Evolutionary conservation across 495 filamentous ascomycete genomes (phyloP), one percentile per base, ranked within the genome.

Genomic region (Hypoxylon cercidicola): DNA sequence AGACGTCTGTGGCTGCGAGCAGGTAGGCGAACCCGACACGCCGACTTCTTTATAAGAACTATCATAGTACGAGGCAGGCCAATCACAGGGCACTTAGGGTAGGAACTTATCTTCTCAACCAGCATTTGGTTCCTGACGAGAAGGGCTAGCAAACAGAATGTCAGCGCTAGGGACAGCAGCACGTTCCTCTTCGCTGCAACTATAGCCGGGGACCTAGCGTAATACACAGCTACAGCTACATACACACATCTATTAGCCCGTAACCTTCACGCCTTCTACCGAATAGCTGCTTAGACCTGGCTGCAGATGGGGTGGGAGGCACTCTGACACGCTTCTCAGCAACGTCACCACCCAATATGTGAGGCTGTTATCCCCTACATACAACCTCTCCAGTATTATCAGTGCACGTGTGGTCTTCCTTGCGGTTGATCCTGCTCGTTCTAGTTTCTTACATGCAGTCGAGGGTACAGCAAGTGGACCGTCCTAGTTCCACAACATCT

Each of bases 371-470:
- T 64, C 60, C 60, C 64, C 60, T 60, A 34, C 50, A 20, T 48
- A 32, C 30, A 10, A 32, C 65, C 55, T 68, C 65, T 46, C 60
- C 55, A 68, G 65, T 68, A 45, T 51, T 39, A 53, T 55, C 28
- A 60, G 60, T 58, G 65, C 65, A 68, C 49, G 60, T 68, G 60
- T 68, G 60, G 60, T 30, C 39, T 68, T 37, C 23, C 55, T 64
- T 46, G 50, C 65, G 60, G 65, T 48, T 68, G 65, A 68, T 68
- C 60, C 65, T 64, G 50, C 65, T 68, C 40, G 39, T 68, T 64
- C 60, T 56, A 51, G 65, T 55, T 21, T 60, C 46, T 18, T 64
- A 68, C 57, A 64, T 68, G 60, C 55, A 68, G 58, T 60, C 37
- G 43, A 64, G 50, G 32, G 55, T 50, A 57, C 45, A 39, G 56